Evolutionary conservation across 345 rosid species (phyloP).

Genomic region (Carallia pectinifolia): DNA sequence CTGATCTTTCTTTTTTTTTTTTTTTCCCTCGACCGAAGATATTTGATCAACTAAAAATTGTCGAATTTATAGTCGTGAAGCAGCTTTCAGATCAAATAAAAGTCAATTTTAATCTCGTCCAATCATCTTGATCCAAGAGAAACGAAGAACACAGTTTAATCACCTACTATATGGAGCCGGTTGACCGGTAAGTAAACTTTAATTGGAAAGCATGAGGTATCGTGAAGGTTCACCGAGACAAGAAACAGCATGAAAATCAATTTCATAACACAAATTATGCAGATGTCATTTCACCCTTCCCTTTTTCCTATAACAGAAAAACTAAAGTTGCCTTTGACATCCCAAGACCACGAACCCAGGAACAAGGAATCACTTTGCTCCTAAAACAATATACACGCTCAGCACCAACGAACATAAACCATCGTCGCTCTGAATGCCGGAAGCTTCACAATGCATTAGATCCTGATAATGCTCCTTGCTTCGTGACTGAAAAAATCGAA

Average conservation of each 20-base stretch:
- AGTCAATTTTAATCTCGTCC: no score
- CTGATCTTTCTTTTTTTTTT: no score
- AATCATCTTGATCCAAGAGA: no score
- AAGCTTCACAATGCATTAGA: background rate
- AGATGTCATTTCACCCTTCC: constrained; percentile 5
- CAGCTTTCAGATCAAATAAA: no score
- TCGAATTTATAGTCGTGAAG: no score
- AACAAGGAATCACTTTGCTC: constrained; percentile 12
- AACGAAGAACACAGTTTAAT: no score
- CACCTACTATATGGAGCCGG: no score
- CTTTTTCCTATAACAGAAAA: background rate
- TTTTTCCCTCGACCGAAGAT: no score
- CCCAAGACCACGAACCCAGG: constrained; percentile 10
- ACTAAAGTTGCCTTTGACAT: constrained; percentile 4
- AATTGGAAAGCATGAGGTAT: no score
- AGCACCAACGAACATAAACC: constrained; percentile 1
- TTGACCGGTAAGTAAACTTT: no score
- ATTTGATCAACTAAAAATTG: no score
- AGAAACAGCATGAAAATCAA: background rate
- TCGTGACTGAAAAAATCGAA: constrained; percentile 4
- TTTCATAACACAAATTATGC: background rate
- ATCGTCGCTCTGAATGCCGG: background rate
- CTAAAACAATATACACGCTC: constrained; percentile 7
- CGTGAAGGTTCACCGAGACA: no score
- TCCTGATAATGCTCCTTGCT: constrained; percentile 6